Conservation (phyloP, 441 rosid genomes). For the Adansonia gregorii region DNA sequence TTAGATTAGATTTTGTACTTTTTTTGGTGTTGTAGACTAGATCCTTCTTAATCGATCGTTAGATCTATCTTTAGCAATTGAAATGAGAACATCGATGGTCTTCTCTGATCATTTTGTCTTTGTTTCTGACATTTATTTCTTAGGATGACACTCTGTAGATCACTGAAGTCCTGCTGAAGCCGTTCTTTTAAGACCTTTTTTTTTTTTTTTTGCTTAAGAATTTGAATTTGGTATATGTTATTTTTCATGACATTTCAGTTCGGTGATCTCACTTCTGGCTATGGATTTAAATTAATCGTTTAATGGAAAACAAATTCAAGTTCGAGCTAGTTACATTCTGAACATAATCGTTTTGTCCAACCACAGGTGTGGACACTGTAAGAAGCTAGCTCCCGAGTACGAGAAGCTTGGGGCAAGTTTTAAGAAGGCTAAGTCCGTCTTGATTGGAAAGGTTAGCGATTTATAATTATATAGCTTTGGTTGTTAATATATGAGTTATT, state of each 20-base stretch:
- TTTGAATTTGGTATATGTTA: neutral
- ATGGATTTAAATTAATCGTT: neutral
- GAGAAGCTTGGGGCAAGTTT: slow-evolving; percentile 91
- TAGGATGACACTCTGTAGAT: neutral
- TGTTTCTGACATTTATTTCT: neutral
- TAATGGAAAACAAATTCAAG: neutral
- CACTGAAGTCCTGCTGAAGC: neutral
- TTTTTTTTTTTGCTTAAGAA: neutral
- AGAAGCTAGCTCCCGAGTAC: slow-evolving; percentile 94
- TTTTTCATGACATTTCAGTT: neutral
- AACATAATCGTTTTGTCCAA: neutral
- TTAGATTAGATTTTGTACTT: neutral
- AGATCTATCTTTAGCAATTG: neutral
- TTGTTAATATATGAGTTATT: neutral
- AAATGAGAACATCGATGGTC: neutral
- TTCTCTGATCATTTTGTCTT: neutral
- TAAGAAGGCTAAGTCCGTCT: slow-evolving; percentile 79
- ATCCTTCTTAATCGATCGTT: slow-evolving; percentile 19
- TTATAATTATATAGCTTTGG: neutral
- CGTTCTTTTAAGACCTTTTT: neutral
- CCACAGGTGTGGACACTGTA: slow-evolving; percentile 97
- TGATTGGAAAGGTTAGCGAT: slow-evolving; percentile 78
- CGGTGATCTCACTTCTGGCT: neutral
- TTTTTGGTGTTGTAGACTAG: neutral
- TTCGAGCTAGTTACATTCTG: neutral